Base-by-base conservation (phyloP, 228 moss, liverwort and hornwort genomes). In the Sphagnum magellanicum region DNA sequence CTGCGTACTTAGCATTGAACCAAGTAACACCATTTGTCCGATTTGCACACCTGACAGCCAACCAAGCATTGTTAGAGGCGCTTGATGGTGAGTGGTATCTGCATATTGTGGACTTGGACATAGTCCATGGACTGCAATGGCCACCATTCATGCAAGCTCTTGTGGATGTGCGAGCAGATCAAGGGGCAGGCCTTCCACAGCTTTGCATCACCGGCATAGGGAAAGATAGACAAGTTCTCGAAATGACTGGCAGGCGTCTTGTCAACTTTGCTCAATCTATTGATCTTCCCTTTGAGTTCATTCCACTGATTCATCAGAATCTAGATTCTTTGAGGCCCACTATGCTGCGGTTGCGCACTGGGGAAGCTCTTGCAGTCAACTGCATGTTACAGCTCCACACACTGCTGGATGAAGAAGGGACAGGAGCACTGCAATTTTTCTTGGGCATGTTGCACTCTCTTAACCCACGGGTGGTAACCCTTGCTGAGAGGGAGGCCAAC, bases 71-170 rank as follows among this genome's bases (percentile, higher is more conserved):
- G n/a, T 83, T 95, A 10, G 95, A 95, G 75, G 87, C 88, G 5
- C 85, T 92, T 70, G 90, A 85, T 5, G 92, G 90, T 0, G 90
- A 95, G 68, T 82, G 84, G 15, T 87, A 76, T 50, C 81, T 95
- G 64, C 92, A 95, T 78, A 85, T 95, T 32, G 87, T 92, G 51
- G 95, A 95, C 70, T 68, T 92, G 61, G 95, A 95, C 68, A 90
- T 95, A 64, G 87, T 87, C 52, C 92, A 95, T 73, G 95, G 95
- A 13, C 89, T 95, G 16, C 95, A 95, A 81, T 95, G 95, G 95
- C 90, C 92, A 50, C 90, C 92, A 51, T 90, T 95, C 61, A 85
- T 95, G 73, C 95, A 95, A 79, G 95, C 92, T 50, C 77, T 92
- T n/a, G 92, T 90, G 5, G 82, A 91, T 70, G 74, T 89, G 49